Evolutionary conservation across 768 basidiomycete species (phyloP).

Genomic region (Collybiopsis confluens): DNA sequence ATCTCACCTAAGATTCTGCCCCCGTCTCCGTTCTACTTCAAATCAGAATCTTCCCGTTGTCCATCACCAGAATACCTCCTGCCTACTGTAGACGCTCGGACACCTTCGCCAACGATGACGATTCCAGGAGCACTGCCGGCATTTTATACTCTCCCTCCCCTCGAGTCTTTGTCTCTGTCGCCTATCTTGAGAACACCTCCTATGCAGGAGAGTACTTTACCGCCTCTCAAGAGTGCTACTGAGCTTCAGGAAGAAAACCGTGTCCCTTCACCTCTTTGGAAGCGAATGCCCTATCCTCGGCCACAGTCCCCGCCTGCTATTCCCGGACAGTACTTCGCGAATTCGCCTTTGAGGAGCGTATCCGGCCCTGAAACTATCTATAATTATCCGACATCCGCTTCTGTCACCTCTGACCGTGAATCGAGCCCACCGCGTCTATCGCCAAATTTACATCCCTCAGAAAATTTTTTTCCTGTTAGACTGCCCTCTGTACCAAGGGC

Average conservation of each 20-base stretch:
- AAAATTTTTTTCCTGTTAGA: background rate
- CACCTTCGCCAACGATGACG: constrained; percentile 13
- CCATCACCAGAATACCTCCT: background rate
- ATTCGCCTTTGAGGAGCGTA: background rate
- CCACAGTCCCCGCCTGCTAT: background rate
- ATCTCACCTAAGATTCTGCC: constrained; percentile 10
- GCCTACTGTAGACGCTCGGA: background rate
- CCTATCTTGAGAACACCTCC: background rate
- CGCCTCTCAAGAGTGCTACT: background rate
- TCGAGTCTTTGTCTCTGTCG: constrained; percentile 7
- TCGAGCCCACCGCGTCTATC: background rate
- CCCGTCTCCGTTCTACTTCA: constrained; percentile 19
- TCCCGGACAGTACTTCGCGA: background rate
- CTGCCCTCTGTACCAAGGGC: background rate
- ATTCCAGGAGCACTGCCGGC: constrained; percentile 17
- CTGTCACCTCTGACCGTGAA: background rate
- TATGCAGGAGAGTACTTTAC: background rate
- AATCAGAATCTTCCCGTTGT: constrained; percentile 8
- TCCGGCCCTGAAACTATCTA: background rate
- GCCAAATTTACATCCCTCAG: background rate
- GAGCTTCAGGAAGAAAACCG: background rate
- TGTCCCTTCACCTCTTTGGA: constrained; percentile 4
- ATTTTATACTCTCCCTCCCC: constrained; percentile 1
- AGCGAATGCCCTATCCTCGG: background rate
- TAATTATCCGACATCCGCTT: background rate